phyloP scores from a whole-genome alignment of 495 filamentous ascomycete genomes.

The Chaetomidium leptoderma region DNA sequence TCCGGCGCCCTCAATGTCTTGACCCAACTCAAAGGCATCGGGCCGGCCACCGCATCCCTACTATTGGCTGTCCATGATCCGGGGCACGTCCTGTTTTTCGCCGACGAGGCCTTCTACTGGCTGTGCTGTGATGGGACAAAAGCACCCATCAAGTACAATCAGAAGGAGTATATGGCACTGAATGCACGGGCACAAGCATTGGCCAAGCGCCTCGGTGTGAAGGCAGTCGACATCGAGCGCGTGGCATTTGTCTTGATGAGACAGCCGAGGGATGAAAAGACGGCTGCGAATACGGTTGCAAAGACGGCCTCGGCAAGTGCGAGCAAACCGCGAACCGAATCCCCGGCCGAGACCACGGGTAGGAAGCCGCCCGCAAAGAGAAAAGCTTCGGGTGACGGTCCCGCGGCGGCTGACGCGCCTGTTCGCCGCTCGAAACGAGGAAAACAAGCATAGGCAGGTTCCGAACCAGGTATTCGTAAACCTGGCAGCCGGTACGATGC shows the following conservation, averaged over 20 bases:
- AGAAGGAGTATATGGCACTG: conserved; percentile 58
- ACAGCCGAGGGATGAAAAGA: conserved; percentile 16
- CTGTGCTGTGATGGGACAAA: conserved; percentile 47
- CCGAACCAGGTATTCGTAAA: conserved; percentile 12
- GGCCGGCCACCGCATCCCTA: conserved; percentile 69
- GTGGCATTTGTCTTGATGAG: conserved; percentile 61
- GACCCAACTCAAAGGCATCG: conserved; percentile 56
- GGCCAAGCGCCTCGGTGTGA: conserved; percentile 48
- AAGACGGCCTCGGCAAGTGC: neutral
- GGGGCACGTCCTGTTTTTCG: conserved; percentile 63
- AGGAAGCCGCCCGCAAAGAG: conserved; percentile 32
- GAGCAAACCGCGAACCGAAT: conserved; percentile 13
- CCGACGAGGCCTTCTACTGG: conserved; percentile 72
- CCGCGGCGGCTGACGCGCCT: conserved; percentile 19
- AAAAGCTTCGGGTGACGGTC: conserved; percentile 23
- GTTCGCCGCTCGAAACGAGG: conserved; percentile 32
- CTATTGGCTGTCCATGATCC: conserved; percentile 60
- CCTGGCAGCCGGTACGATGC: conserved; percentile 9
- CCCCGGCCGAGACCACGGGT: neutral
- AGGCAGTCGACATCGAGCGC: conserved; percentile 59
- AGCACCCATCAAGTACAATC: conserved; percentile 56
- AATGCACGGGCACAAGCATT: conserved; percentile 44
- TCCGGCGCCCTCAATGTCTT: conserved; percentile 48
- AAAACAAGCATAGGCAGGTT: conserved; percentile 22
- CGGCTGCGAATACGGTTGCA: neutral